Base-by-base conservation (phyloP, 352 stramenopile species). In the Pythium rhizo-oryzae region DNA sequence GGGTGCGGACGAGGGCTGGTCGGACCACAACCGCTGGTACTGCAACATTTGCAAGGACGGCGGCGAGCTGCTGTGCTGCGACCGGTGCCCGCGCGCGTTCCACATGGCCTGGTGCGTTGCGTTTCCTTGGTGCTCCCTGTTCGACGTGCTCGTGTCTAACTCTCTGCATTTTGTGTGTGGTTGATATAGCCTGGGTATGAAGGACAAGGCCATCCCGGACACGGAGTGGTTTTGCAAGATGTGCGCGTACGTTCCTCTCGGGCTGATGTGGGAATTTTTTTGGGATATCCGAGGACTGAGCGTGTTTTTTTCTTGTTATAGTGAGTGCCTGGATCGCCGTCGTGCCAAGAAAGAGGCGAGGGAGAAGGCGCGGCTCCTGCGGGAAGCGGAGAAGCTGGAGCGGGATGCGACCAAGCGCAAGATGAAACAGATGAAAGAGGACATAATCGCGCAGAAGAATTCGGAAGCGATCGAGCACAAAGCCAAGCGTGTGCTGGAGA, bases 1-100 rank as follows among this genome's bases (percentile, higher is more conserved):
- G 6, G 74, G 72, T 16, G 56, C 46, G 5, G 80, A 92, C 62
- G 86, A 94, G 41, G 83, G 80, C 50, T 94, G 86, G 86, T 78
- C 84, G 1, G 88, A 96, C 67, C 86, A 96, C 69, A 96, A 96
- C 70, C 86, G 86, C 24, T 94, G 86, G 86, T 96, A 96, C 72
- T 96, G 88, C 75, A 96, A 96, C 68, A 94, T 96, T 37, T 96
- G 88, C 78, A 96, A 96, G 57, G 89, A 94, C 39, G 84, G 84
- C 50, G 93, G 92, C 39, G 88, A 97, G 63, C 58, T 98, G 51
- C 72, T 98, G 28, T 97, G 87, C 62, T 99, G 96, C 67, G 91
- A 96, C 58, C 88, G 87, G 19, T 99, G 96, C 70, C 94, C 94
- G 16, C 72, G 94, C 59, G 85, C 92, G 19, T 99, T 98, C 82